Conservation (phyloP, 768 basidiomycete species). For the Mycena albidolilacea region DNA sequence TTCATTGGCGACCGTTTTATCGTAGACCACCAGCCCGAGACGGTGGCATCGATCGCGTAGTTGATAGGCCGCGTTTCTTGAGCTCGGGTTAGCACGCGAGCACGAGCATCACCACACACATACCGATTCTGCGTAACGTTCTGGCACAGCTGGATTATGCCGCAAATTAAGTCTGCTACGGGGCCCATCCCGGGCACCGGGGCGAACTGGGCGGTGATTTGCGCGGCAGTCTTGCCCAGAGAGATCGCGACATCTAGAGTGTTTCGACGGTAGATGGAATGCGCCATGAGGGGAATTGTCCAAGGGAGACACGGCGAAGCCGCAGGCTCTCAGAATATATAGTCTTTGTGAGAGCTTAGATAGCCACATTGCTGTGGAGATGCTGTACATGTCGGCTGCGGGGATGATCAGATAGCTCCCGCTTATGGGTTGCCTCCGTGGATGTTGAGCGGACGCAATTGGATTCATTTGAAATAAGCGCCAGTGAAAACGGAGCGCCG, state of each 20-base stretch:
- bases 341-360: not conserved
- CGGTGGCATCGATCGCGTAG: slow-evolving; percentile 63
- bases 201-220: slow-evolving; percentile 62
- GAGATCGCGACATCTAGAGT: slow-evolving; percentile 21
- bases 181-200: slow-evolving; percentile 65
- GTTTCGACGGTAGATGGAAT: slow-evolving; percentile 8
- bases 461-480: not conserved
- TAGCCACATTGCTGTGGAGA: slow-evolving; percentile 29
- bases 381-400: slow-evolving; percentile 17
- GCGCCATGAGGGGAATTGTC: not conserved
- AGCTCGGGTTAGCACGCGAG: not conserved
- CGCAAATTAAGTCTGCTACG: slow-evolving; percentile 57
- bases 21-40: slow-evolving; percentile 56
- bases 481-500: not conserved
- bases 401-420: not conserved
- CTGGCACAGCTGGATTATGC: slow-evolving; percentile 62
- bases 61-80: slow-evolving; percentile 59
- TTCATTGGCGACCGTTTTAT: slow-evolving; percentile 47
- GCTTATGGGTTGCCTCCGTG: slow-evolving; percentile 12
- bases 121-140: slow-evolving; percentile 66
- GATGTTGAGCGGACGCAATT: not conserved
- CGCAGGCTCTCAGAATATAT: not conserved
- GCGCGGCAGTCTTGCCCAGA: slow-evolving; percentile 56
- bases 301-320: not conserved
- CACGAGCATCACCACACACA: slow-evolving; percentile 6